Evolutionary conservation across 805 yeast genomes (phyloP).

Genomic region (Candida sithepensis): DNA sequence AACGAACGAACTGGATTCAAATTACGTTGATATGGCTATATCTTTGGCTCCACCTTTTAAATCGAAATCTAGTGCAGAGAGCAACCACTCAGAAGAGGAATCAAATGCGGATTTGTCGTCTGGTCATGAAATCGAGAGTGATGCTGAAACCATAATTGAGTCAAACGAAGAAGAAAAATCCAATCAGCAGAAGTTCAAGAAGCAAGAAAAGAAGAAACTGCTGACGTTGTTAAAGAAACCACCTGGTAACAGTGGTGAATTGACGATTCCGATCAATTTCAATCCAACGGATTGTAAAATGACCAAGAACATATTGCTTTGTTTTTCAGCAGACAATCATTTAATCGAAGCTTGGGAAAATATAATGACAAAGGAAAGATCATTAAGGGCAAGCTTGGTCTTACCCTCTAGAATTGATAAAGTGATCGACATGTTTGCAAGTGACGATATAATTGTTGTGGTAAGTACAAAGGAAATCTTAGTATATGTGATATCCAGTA

Average conservation of each 20-base stretch:
- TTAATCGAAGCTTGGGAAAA: conserved; percentile 20
- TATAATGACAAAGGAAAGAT: conserved; percentile 5
- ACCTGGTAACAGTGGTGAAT: conserved; percentile 3
- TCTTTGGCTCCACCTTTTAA: conserved; percentile 21
- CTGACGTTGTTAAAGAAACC: conserved; percentile 4
- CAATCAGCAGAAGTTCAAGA: conserved; percentile 1
- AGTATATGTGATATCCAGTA: conserved; percentile 7
- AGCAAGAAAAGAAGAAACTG: conserved; percentile 5
- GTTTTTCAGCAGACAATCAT: conserved; percentile 19
- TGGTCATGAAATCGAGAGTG: conserved; percentile 14
- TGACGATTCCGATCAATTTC: conserved; percentile 3
- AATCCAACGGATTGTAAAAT: conserved; percentile 17
- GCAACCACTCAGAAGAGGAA: not conserved
- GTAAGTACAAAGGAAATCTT: conserved; percentile 11
- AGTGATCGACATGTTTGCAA: conserved; percentile 16
- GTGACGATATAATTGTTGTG: conserved; percentile 13
- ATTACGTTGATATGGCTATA: conserved; percentile 23
- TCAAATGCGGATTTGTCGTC: conserved; percentile 4
- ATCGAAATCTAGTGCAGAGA: conserved; percentile 3
- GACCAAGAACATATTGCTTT: conserved; percentile 7
- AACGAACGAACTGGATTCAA: conserved; percentile 7
- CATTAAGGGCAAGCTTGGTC: conserved; percentile 8
- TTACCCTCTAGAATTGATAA: conserved; percentile 8
- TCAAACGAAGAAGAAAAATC: conserved; percentile 7
- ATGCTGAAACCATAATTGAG: conserved; percentile 19